These are phyloP conservation scores for Aspergillus terreus DNA, from an alignment of 2,329 filamentous ascomycete genomes.

Conservation along the genomic window DNA sequence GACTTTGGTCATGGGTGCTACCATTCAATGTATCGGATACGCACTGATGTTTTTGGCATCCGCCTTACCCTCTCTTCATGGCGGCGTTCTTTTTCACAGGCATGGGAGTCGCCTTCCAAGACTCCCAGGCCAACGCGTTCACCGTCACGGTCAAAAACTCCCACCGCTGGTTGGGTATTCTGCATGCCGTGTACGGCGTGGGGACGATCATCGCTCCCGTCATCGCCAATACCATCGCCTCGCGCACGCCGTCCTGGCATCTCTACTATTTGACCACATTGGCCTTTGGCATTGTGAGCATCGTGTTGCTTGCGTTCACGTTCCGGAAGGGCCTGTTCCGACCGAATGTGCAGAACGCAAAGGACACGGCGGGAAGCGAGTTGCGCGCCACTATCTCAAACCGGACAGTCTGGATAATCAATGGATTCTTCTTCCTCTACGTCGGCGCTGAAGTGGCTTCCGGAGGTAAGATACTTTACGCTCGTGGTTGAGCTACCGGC, in stretches of 20 bases:
- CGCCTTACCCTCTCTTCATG: slow-evolving; percentile 18
- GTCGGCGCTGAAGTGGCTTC: slow-evolving; percentile 21
- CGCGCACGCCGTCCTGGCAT: slow-evolving; percentile 18
- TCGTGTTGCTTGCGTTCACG: slow-evolving; percentile 13
- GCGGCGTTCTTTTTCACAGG: slow-evolving; percentile 22
- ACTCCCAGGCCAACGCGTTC: slow-evolving; percentile 22
- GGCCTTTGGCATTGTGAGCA: slow-evolving; percentile 14
- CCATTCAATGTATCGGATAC: slow-evolving; percentile 18
- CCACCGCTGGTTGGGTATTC: slow-evolving; percentile 21
- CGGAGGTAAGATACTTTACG: slow-evolving; percentile 13
- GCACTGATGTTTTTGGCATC: slow-evolving; percentile 22
- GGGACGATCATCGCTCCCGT: slow-evolving; percentile 20
- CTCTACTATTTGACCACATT: slow-evolving; percentile 19
- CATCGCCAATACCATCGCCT: slow-evolving; percentile 21
- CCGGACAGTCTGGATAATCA: slow-evolving; percentile 20
- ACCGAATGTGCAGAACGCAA: slow-evolving; percentile 17
- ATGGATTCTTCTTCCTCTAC: slow-evolving; percentile 24
- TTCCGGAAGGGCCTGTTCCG: slow-evolving; percentile 18
- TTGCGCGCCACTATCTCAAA: slow-evolving; percentile 16
- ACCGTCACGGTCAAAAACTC: slow-evolving; percentile 18
- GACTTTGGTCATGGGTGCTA: slow-evolving; percentile 17
- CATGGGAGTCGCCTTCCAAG: slow-evolving; percentile 18
- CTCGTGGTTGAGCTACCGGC: neutral
- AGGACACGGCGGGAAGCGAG: slow-evolving; percentile 17
- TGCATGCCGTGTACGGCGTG: slow-evolving; percentile 21